These are phyloP conservation scores for Ramaria sp. DNA, from an alignment of 768 basidiomycete genomes.

Conservation along the genomic window DNA sequence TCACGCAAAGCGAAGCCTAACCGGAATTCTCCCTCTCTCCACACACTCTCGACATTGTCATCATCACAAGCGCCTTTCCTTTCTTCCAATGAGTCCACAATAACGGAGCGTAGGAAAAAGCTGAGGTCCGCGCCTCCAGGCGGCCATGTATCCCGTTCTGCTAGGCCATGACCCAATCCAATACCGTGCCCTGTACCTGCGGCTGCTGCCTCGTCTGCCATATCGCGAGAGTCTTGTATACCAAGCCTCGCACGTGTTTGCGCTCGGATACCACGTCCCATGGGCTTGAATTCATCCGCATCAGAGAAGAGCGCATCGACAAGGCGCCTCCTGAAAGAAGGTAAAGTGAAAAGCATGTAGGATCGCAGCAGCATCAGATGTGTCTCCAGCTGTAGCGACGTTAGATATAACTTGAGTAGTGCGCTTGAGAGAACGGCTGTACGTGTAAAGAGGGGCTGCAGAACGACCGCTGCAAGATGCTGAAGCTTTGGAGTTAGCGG, in stretches of 20 bases:
- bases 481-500: slow-evolving; percentile 51
- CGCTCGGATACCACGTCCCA: slow-evolving; percentile 17
- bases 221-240: slow-evolving; percentile 10
- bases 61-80: slow-evolving; percentile 1
- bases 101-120: slow-evolving; percentile 72
- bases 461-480: slow-evolving; percentile 50
- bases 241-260: slow-evolving; percentile 20
- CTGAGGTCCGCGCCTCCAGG: slow-evolving; percentile 79
- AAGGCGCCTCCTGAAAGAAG: slow-evolving; percentile 63
- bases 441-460: slow-evolving; percentile 49
- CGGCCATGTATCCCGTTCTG: slow-evolving; percentile 72
- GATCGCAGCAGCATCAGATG: slow-evolving; percentile 64
- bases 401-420: slow-evolving; percentile 56
- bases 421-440: slow-evolving; percentile 54
- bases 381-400: slow-evolving; percentile 53
- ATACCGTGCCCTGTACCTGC: slow-evolving; percentile 42
- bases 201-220: slow-evolving; percentile 10
- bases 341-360: slow-evolving; percentile 62
- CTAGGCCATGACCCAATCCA: slow-evolving; percentile 63
- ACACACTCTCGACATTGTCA: slow-evolving; percentile 3
- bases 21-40: slow-evolving; percentile 23
- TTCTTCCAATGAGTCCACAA: slow-evolving; percentile 64
- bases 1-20: slow-evolving; percentile 81
- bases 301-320: slow-evolving; percentile 70
- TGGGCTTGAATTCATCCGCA: slow-evolving; percentile 27